Percentiles rank a stretch among this genome's conserved stretches.
Evolutionary conservation across 2,329 filamentous ascomycete species (phyloP).

Genomic region (Thermochaetoides dissita): DNA sequence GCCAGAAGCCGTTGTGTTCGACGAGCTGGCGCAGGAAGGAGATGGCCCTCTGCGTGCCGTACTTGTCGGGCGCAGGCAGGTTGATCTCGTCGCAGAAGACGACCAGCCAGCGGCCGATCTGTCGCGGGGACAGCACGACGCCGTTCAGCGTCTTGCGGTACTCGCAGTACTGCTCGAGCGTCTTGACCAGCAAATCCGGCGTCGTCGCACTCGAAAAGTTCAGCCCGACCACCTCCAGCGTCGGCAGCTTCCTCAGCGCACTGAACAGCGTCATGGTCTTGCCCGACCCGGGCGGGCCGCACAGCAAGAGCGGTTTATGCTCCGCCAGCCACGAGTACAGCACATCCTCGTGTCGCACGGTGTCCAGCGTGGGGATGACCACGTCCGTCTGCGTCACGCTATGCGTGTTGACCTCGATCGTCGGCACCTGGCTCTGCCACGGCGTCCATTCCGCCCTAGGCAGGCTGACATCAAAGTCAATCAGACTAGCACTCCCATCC

Average conservation of each 20-base stretch:
- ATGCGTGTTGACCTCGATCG: conserved; percentile 94
- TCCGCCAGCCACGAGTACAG: conserved; percentile 98
- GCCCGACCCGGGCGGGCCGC: conserved; percentile 92
- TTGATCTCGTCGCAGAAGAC: conserved; percentile 99
- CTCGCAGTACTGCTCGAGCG: conserved; percentile 98
- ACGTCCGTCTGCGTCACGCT: conserved; percentile 96
- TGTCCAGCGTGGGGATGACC: conserved; percentile 94
- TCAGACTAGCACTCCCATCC: conserved; percentile 64
- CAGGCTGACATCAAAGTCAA: conserved; percentile 85
- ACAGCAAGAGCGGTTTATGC: conserved; percentile 91
- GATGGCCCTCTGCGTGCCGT: conserved; percentile 92
- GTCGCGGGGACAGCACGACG: conserved; percentile 85
- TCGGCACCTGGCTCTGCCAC: conserved; percentile 91
- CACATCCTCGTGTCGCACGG: conserved; percentile 95
- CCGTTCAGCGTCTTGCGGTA: conserved; percentile 98
- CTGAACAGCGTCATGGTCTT: conserved; percentile 99
- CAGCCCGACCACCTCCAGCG: conserved; percentile 97
- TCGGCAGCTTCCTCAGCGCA: conserved; percentile 86
- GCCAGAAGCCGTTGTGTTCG: conserved; percentile 98
- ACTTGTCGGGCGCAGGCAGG: conserved; percentile 90
- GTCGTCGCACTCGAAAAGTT: conserved; percentile 99
- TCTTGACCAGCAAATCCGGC: conserved; percentile 94
- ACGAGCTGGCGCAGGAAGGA: conserved; percentile 95
- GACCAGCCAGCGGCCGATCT: conserved; percentile 95
- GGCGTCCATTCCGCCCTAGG: conserved; percentile 79